Evolutionary conservation across 805 yeast species (phyloP).

Genomic region (Myxozyma vanderwaltii): DNA sequence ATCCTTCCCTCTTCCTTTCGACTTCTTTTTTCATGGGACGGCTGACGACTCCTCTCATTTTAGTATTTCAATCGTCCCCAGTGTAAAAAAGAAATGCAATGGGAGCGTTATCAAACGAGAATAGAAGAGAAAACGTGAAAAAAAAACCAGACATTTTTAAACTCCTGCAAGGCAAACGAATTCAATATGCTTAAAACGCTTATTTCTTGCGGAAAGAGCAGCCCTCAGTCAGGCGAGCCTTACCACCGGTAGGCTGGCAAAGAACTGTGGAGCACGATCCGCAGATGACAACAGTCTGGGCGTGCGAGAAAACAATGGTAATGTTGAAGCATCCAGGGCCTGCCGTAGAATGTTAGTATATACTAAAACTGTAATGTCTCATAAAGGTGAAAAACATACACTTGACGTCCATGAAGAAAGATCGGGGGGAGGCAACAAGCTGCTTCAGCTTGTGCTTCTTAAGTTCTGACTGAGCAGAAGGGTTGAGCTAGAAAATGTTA

Average conservation of each 20-base stretch:
- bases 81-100: background rate
- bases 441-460: slow-evolving; percentile 96
- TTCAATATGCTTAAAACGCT: background rate
- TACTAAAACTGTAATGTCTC: background rate
- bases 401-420: slow-evolving; percentile 99
- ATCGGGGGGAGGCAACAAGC: slow-evolving; percentile 97
- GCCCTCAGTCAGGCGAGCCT: slow-evolving; percentile 99
- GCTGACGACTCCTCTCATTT: background rate
- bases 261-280: slow-evolving; percentile 97
- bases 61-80: background rate
- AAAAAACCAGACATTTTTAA: background rate
- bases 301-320: slow-evolving; percentile 99
- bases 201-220: slow-evolving; percentile 96
- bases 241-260: slow-evolving; percentile 99
- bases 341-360: background rate
- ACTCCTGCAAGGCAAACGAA: slow-evolving; percentile 1
- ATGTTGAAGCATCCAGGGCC: slow-evolving; percentile 96
- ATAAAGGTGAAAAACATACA: slow-evolving; percentile 47
- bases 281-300: slow-evolving; percentile 99
- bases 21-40: background rate
- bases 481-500: slow-evolving; percentile 59
- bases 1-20: background rate
- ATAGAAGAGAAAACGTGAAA: background rate
- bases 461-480: slow-evolving; percentile 95
- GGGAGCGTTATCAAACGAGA: background rate